Evolutionary conservation across 1,284 basidiomycete genomes (phyloP).

Genomic region (Ceratobasidium sp.): DNA sequence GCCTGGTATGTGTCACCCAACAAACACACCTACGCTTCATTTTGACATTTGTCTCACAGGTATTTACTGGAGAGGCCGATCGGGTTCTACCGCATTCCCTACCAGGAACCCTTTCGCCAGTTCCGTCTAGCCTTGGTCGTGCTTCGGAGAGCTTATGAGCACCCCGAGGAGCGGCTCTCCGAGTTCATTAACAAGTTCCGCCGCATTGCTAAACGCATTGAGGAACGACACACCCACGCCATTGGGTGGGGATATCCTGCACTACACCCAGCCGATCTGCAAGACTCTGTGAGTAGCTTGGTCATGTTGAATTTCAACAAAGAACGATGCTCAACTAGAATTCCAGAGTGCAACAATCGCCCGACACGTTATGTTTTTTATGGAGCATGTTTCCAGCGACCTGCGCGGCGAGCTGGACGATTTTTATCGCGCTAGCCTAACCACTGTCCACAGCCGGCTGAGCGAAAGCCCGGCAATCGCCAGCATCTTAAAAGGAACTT

Average conservation of each 20-base stretch:
- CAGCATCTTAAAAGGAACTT: conserved; percentile 1
- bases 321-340: not conserved
- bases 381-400: not conserved
- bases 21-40: not conserved
- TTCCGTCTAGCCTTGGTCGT: conserved; percentile 24
- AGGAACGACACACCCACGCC: conserved; percentile 18
- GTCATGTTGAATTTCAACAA: not conserved
- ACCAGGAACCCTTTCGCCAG: conserved; percentile 26
- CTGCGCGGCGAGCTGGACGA: not conserved
- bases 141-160: conserved; percentile 12
- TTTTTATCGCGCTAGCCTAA: not conserved
- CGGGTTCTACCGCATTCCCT: not conserved
- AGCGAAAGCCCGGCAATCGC: conserved; percentile 8
- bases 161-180: conserved; percentile 11
- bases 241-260: conserved; percentile 22
- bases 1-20: conserved; percentile 13
- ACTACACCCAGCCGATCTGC: conserved; percentile 20
- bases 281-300: conserved; percentile 12
- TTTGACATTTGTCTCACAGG: conserved; percentile 3
- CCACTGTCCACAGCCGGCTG: not conserved
- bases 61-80: conserved; percentile 26
- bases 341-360: conserved; percentile 15
- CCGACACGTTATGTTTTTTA: conserved; percentile 6
- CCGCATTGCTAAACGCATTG: conserved; percentile 2
- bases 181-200: conserved; percentile 25